Percentiles rank a stretch among this genome's conserved stretches.
Conservation (phyloP, 148 eudicot species). For the Camellia granthamiana region DNA sequence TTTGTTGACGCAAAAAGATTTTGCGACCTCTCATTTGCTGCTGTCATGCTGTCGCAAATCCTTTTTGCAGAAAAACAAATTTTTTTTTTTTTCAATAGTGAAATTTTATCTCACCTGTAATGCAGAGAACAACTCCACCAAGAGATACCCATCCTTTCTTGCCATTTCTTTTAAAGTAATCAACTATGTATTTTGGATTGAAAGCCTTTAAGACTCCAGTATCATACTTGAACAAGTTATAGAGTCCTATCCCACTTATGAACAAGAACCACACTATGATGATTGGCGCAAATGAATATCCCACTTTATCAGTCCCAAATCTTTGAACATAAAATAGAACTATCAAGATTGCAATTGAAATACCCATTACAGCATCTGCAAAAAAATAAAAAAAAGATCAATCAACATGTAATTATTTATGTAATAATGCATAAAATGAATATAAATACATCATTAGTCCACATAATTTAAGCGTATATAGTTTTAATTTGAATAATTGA, state of each 20-base stretch:
- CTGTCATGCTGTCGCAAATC: too few species aligned
- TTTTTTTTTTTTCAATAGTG: not conserved
- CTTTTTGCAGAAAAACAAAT: not conserved
- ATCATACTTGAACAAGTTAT: slow-evolving; percentile 56
- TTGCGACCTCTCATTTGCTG: too few species aligned
- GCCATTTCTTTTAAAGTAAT: slow-evolving; percentile 59
- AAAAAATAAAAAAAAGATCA: too few species aligned
- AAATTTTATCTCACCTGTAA: slow-evolving; percentile 41
- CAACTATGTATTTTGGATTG: slow-evolving; percentile 50
- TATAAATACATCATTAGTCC: too few species aligned
- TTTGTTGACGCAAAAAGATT: too few species aligned
- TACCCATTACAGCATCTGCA: slow-evolving; percentile 44
- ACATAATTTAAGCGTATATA: too few species aligned
- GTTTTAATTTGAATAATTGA: too few species aligned
- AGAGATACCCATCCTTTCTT: slow-evolving; percentile 69
- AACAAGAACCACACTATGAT: slow-evolving; percentile 51
- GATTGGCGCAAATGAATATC: slow-evolving; percentile 59
- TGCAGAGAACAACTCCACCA: slow-evolving; percentile 69
- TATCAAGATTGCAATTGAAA: slow-evolving; percentile 56
- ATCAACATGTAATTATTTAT: too few species aligned
- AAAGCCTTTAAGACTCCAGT: slow-evolving; percentile 47
- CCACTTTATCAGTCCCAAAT: slow-evolving; percentile 73
- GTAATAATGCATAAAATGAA: too few species aligned
- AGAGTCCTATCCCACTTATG: slow-evolving; percentile 52
- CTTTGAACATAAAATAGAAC: slow-evolving; percentile 55